A percentile compares a stretch with the other conserved stretches of the same genome.
Conservation (phyloP, 2,329 filamentous ascomycete species). For the Dothistroma septosporum region DNA sequence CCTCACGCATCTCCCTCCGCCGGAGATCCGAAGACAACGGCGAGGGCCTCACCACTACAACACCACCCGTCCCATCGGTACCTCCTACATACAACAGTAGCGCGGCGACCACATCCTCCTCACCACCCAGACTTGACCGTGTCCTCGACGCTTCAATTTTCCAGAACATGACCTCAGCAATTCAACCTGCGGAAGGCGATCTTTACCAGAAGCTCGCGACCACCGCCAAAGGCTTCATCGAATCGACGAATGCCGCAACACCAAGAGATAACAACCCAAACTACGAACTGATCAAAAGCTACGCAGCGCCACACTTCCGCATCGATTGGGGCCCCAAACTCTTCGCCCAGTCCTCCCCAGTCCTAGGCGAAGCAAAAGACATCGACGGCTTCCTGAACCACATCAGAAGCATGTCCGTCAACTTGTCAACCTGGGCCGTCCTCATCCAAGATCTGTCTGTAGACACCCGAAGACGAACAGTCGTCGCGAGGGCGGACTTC, state of each 20-base stretch:
- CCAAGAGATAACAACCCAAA: slow-evolving; percentile 15
- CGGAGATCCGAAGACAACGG: not conserved
- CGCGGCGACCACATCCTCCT: not conserved
- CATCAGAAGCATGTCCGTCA: slow-evolving; percentile 13
- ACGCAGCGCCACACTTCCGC: slow-evolving; percentile 16
- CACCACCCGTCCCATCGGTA: not conserved
- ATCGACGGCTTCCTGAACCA: slow-evolving; percentile 17
- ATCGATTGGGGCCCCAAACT: slow-evolving; percentile 19
- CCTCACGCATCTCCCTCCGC: not conserved
- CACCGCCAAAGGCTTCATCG: slow-evolving; percentile 18
- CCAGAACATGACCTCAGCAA: not conserved
- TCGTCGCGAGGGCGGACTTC: slow-evolving; percentile 15
- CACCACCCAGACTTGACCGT: not conserved
- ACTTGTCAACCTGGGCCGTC: slow-evolving; percentile 18
- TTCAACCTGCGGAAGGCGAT: not conserved
- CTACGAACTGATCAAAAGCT: slow-evolving; percentile 14
- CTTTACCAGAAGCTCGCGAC: slow-evolving; percentile 15
- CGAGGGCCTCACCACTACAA: not conserved
- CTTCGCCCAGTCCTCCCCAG: slow-evolving; percentile 13
- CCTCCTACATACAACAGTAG: not conserved
- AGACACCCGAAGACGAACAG: slow-evolving; percentile 14
- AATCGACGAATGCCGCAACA: slow-evolving; percentile 14
- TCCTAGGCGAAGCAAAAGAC: slow-evolving; percentile 15
- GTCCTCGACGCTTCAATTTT: not conserved
- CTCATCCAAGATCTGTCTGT: slow-evolving; percentile 13